Conservation (phyloP, 148 eudicot species). For the Nepenthes gracilis region DNA sequence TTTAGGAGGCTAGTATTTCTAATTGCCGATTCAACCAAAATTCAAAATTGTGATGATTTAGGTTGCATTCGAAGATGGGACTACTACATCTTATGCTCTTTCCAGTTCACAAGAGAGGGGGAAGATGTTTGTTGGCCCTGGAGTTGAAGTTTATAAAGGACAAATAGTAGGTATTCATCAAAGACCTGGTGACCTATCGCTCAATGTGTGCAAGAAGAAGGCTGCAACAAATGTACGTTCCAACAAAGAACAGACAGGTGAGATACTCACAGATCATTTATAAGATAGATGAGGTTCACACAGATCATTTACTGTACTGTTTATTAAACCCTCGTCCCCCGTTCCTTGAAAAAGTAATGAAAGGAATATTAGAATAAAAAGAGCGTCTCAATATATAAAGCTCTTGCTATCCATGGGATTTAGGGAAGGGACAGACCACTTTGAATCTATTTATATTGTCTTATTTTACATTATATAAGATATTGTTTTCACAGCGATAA, state of each 20-base stretch:
- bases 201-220: conserved; percentile 96
- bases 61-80: conserved; percentile 97
- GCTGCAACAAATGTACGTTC: conserved; percentile 96
- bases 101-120: conserved; percentile 94
- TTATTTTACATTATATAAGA: too few species aligned
- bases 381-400: too few species aligned
- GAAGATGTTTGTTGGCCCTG: conserved; percentile 72
- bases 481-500: too few species aligned
- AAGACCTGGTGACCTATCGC: conserved; percentile 75
- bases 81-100: conserved; percentile 79
- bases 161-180: conserved; percentile 95
- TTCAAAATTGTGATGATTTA: conserved; percentile 12
- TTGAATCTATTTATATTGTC: too few species aligned
- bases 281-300: conserved; percentile 37
- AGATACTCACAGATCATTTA: neutral
- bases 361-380: neutral
- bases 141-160: conserved; percentile 83
- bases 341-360: neutral
- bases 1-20: neutral
- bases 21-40: neutral
- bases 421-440: too few species aligned
- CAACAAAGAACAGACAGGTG: conserved; percentile 86
- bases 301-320: neutral
- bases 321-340: neutral
- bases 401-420: too few species aligned